Base-by-base conservation (phyloP, 768 basidiomycete genomes). In the Lactarius quietus region DNA sequence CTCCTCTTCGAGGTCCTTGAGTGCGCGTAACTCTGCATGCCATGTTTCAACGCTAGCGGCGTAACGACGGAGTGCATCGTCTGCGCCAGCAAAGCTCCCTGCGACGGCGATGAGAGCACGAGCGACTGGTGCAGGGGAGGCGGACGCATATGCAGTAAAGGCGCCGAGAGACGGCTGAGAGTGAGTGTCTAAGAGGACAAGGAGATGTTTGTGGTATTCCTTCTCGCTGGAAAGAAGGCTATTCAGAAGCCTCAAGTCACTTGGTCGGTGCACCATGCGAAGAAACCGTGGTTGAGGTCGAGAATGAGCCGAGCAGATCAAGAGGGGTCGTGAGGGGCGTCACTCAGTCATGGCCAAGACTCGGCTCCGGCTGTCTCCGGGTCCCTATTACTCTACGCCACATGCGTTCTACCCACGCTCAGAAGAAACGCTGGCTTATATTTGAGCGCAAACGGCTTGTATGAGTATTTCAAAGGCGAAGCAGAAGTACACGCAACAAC, bases 1-100 rank as follows among this genome's bases (percentile, higher is more conserved):
- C 63, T 90, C 90, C 53, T 91, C 88, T 74, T 93, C 90, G 61
- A 89, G 78, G 12, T 77, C 77, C 72, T 86, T 89, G 67, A 94
- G 76, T 3, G 74, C 75, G 65, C 78, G 79, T 66, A 93, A 79
- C 62, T 83, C 79, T 35, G 84, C 84, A 38, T 84, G 80, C 85
- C 90, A 93, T 20, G 80, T 73, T 41, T 92, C 88, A 2, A 93
- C 77, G 0, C 83, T 82, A 10, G 70, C 76, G 0, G 81, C 81
- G 72, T 92, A 93, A 29, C 78, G 75, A 33, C 81, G 78, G 6
- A 93, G 76, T 0, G 88, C 91, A 58, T 89, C 85, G 63, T 92
- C 89, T 1, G 87, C 88, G 14, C 80, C 80, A 0, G 84, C 81
- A 8, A 93, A 76, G 0, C 82, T 78, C 14, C 81, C 81, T 26